phyloP scores from a whole-genome alignment of 371 early-diverging fungal genomes.

The Fennellomyces sp. region DNA sequence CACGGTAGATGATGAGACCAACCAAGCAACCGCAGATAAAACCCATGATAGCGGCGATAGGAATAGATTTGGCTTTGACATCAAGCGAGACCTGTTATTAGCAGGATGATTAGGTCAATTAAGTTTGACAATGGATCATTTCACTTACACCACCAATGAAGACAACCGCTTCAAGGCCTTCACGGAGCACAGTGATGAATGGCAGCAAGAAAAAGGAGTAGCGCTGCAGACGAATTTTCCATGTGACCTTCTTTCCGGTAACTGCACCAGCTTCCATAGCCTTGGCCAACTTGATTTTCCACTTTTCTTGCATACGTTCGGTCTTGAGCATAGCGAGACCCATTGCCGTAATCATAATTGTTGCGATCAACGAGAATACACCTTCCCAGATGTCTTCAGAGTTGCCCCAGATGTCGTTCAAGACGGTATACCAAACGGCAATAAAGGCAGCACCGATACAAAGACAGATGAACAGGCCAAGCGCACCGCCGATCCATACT shows the following conservation, averaged over 20 bases:
- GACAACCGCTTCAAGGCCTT: constrained; percentile 82
- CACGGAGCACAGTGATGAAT: constrained; percentile 78
- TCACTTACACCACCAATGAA: constrained; percentile 80
- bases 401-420: constrained; percentile 68
- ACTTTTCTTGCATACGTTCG: constrained; percentile 72
- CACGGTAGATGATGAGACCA: constrained; percentile 72
- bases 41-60: constrained; percentile 75
- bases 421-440: constrained; percentile 65
- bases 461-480: constrained; percentile 66
- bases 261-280: constrained; percentile 43
- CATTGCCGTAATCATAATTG: constrained; percentile 71
- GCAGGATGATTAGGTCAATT: constrained; percentile 31
- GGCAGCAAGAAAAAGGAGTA: constrained; percentile 80
- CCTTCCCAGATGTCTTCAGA: constrained; percentile 84
- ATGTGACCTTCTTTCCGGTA: constrained; percentile 5
- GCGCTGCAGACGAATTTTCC: constrained; percentile 29
- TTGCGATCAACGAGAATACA: constrained; percentile 71
- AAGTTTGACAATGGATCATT: constrained; percentile 30
- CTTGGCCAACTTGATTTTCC: constrained; percentile 62
- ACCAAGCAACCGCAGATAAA: constrained; percentile 64
- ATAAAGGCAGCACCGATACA: constrained; percentile 76
- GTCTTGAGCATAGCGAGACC: constrained; percentile 74
- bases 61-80: constrained; percentile 70
- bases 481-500: constrained; percentile 64
- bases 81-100: constrained; percentile 67